Percentiles rank a stretch among this genome's conserved stretches.
Evolutionary conservation across 768 basidiomycete genomes (phyloP).

Genomic region (Xerocomellus dryophilus): DNA sequence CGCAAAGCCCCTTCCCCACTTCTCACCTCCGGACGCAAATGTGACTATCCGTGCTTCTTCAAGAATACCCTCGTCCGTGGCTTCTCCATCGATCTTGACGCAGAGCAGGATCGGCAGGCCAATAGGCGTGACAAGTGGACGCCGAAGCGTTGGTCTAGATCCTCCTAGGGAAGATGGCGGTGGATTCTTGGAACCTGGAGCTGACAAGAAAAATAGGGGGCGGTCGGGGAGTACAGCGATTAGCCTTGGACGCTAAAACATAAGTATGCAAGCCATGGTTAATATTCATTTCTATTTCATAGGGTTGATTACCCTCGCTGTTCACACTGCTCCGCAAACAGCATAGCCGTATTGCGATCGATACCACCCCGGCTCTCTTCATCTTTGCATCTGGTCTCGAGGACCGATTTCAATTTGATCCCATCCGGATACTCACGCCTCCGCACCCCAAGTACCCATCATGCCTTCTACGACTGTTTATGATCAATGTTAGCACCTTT

Average conservation of each 20-base stretch:
- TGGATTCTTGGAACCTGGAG: conserved; percentile 15
- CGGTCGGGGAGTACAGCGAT: conserved; percentile 30
- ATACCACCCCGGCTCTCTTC: conserved; percentile 6
- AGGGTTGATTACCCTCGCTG: conserved; percentile 4
- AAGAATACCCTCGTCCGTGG: conserved; percentile 38
- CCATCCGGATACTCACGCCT: conserved; percentile 9
- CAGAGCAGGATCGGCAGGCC: conserved; percentile 49
- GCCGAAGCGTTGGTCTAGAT: conserved; percentile 41
- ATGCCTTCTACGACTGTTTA: conserved; percentile 24
- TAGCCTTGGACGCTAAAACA: conserved; percentile 19
- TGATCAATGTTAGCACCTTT: conserved; percentile 22
- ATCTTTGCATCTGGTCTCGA: conserved; percentile 22
- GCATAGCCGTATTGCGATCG: conserved; percentile 12
- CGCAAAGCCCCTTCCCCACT: conserved; percentile 39
- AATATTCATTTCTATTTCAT: conserved; percentile 8
- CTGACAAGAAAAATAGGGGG: conserved; percentile 22
- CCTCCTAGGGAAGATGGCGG: conserved; percentile 20
- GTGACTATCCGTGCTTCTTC: conserved; percentile 47
- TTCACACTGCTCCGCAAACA: conserved; percentile 13
- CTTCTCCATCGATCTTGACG: conserved; percentile 31
- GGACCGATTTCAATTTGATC: conserved; percentile 19
- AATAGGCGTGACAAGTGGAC: conserved; percentile 38
- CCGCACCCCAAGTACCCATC: conserved; percentile 6
- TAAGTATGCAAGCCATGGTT: conserved; percentile 16
- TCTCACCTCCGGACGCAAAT: conserved; percentile 43